A percentile compares a stretch with the other conserved stretches of the same genome.
phyloP scores from a whole-genome alignment of 1,139 yeast species.

The Hemisphaericaspora lyxosophila region DNA sequence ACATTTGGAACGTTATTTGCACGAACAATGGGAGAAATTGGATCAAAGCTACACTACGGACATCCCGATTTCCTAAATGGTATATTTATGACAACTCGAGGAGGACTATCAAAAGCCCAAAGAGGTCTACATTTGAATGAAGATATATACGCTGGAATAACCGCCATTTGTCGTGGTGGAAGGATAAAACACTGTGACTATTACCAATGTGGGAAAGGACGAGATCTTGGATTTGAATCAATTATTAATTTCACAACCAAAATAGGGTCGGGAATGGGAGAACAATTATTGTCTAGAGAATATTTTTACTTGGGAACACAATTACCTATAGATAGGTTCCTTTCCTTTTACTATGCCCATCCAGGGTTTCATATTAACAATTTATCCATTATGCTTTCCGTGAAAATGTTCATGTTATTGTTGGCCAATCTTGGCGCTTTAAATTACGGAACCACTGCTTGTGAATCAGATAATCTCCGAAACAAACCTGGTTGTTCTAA shows the following conservation, averaged over 20 bases:
- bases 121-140: constrained; percentile 83
- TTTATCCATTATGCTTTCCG: constrained; percentile 71
- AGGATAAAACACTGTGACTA: constrained; percentile 85
- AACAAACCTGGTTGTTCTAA: constrained; percentile 63
- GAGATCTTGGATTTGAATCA: constrained; percentile 85
- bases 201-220: constrained; percentile 87
- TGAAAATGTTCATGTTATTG: constrained; percentile 68
- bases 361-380: constrained; percentile 89
- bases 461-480: constrained; percentile 22
- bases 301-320: constrained; percentile 79
- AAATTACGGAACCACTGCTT: constrained; percentile 56
- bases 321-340: constrained; percentile 73
- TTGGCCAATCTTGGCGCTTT: constrained; percentile 68
- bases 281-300: constrained; percentile 81
- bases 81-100: constrained; percentile 85
- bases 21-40: constrained; percentile 78
- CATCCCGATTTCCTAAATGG: constrained; percentile 89
- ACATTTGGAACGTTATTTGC: constrained; percentile 91
- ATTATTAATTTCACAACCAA: constrained; percentile 82
- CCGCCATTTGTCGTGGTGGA: constrained; percentile 78
- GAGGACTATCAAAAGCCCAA: constrained; percentile 89
- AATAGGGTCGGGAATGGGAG: constrained; percentile 96
- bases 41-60: constrained; percentile 88
- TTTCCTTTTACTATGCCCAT: constrained; percentile 87
- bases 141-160: constrained; percentile 92